Evolutionary conservation across 495 filamentous ascomycete species (phyloP).

Genomic region (Penicillium desertorum): DNA sequence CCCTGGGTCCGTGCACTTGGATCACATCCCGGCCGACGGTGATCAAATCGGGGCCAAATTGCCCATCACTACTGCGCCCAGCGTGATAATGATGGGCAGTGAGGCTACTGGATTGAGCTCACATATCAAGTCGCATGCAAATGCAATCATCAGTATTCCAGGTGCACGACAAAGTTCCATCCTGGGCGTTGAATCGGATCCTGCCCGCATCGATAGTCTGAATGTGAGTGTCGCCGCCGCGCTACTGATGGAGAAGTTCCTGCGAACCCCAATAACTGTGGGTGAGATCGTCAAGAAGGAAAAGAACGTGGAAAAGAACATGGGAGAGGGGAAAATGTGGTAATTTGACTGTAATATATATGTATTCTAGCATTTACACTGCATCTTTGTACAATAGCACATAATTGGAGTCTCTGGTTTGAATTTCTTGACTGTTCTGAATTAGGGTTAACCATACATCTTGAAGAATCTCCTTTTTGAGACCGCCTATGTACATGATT

Average conservation of each 20-base stretch:
- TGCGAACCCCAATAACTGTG: conserved; percentile 45
- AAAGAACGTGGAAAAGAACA: background rate
- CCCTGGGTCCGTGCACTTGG: conserved; percentile 30
- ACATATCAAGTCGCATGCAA: conserved; percentile 61
- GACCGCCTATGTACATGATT: background rate
- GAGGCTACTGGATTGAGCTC: conserved; percentile 73
- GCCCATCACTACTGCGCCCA: conserved; percentile 60
- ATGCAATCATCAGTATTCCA: conserved; percentile 58
- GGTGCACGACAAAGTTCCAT: conserved; percentile 37
- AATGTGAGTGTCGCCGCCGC: conserved; percentile 87
- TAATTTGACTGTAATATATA: conserved; percentile 18
- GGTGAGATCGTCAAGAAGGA: conserved; percentile 26
- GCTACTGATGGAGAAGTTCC: conserved; percentile 65
- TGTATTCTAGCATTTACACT: conserved; percentile 15
- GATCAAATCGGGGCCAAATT: conserved; percentile 10
- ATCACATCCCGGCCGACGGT: conserved; percentile 12
- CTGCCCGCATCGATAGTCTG: conserved; percentile 65
- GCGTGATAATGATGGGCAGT: conserved; percentile 76
- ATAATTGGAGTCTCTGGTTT: conserved; percentile 8
- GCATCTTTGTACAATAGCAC: conserved; percentile 20
- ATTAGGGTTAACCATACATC: background rate
- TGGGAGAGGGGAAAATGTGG: conserved; percentile 22
- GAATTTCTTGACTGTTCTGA: background rate
- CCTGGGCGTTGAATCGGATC: conserved; percentile 38
- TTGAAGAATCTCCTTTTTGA: background rate